Base-by-base conservation (phyloP, 148 eudicot species). In the Rhododendron mucronatum region DNA sequence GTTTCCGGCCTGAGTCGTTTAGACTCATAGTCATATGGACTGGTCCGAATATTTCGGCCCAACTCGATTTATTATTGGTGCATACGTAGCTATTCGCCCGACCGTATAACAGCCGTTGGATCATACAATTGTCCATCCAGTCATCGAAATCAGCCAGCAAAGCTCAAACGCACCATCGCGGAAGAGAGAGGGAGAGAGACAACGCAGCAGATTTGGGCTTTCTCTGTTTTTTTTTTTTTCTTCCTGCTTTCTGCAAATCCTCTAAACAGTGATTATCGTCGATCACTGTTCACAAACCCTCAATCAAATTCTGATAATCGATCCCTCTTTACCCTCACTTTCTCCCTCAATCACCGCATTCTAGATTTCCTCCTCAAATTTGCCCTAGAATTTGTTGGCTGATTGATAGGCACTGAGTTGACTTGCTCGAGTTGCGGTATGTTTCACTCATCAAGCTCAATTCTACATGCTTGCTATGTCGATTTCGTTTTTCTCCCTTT, bases 391-490 rank as follows among this genome's bases (percentile, higher is more conserved):
- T 50, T 37, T 41, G 78, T 35, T 33, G 45, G 20, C 69, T 37
- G 86, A 75, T 84, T 84, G 71, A 23, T 84, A 4, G 23, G 80
- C 44, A 53, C 33, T 76, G 73, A 84, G 71, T 84, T 53, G 71
- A 35, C 71, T 37, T 65, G 57, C 73, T 53, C 23, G 81, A 76
- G 51, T 55, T 37, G n/a, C 81, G 86, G 86, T 84, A 84, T 18
- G 61, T 76, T 76, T 44, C 41, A 3, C 35, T 55, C 81, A 23
- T 75, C 73, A 39, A 53, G 53, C 57, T 55, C 82, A 47, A 35
- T 35, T 35, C 57, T n/a, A 37, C n/a, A 3, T n/a, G 2, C 71
- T 74, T 30, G 39, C 41, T 47, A 9, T 53, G 57, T 53, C 6
- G 80, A 20, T 50, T 74, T 51, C 26, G 15, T 33, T 11, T n/a